Conservation (phyloP, 305 asterid genomes). For the Solanum hybrid region DNA sequence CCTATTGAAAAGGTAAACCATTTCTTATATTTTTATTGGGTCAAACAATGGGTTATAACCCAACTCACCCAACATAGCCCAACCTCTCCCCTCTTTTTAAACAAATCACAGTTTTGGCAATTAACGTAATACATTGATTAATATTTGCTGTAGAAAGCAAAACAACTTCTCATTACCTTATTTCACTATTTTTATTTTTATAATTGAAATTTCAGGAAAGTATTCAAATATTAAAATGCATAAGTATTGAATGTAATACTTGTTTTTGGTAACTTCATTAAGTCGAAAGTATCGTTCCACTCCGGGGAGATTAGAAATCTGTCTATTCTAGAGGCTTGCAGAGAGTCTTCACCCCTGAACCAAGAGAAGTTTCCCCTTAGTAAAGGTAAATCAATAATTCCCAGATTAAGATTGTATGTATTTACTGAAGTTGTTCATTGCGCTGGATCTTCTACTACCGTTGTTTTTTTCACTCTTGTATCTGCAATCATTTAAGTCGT, state of each 20-base stretch:
- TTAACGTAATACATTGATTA: background rate
- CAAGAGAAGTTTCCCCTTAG: background rate
- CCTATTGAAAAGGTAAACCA: background rate
- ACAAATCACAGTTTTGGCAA: background rate
- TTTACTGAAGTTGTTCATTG: too few species aligned
- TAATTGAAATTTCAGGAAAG: background rate
- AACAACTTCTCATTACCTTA: background rate
- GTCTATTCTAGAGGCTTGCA: background rate
- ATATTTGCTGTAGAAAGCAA: background rate
- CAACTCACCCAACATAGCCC: background rate
- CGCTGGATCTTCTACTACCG: too few species aligned
- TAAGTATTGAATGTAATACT: background rate
- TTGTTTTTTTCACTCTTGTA: background rate
- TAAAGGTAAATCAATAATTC: too few species aligned
- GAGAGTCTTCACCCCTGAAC: background rate
- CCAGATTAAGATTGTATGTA: too few species aligned
- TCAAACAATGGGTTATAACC: background rate
- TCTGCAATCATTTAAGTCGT: accelerated
- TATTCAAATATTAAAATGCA: background rate
- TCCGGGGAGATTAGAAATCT: background rate
- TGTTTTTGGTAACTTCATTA: background rate
- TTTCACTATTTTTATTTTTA: background rate
- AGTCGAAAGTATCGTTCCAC: background rate
- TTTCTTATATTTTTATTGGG: background rate
- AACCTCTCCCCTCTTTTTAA: background rate